A percentile compares a stretch with the other conserved stretches of the same genome.
Conservation (phyloP, 1,139 yeast genomes). For the Lodderomyces margitis region DNA sequence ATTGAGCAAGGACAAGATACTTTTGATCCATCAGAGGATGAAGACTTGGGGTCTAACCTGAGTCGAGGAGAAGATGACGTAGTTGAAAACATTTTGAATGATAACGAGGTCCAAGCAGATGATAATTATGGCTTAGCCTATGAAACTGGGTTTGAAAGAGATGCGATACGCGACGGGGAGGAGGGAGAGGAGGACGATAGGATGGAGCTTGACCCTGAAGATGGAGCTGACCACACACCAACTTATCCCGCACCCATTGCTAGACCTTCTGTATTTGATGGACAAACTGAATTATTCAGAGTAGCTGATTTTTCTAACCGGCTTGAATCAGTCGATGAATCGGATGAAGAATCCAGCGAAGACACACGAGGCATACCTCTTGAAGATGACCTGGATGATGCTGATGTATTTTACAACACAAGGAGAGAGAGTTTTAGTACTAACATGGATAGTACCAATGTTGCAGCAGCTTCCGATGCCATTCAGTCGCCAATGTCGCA, state of each 20-base stretch:
- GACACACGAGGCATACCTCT: slow-evolving; percentile 1
- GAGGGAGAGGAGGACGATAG: slow-evolving; percentile 6
- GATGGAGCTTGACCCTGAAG: too few species aligned
- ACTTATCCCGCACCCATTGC: too few species aligned
- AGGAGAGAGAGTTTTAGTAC: slow-evolving; percentile 23
- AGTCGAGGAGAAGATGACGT: background rate
- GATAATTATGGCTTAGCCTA: too few species aligned
- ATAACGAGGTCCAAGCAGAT: slow-evolving; percentile 11
- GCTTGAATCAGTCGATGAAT: slow-evolving; percentile 7
- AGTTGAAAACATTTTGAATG: slow-evolving; percentile 9
- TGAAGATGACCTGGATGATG: slow-evolving; percentile 19
- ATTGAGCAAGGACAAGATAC: background rate
- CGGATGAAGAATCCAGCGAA: slow-evolving; percentile 7
- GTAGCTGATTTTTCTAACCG: too few species aligned
- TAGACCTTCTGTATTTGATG: too few species aligned
- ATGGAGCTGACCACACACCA: too few species aligned
- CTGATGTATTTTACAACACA: slow-evolving; percentile 26
- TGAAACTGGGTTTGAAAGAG: background rate
- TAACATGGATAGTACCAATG: background rate
- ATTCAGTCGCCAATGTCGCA: background rate
- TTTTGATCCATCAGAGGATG: background rate
- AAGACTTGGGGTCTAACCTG: background rate
- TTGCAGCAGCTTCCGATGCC: background rate
- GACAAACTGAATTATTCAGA: too few species aligned
- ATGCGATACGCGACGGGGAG: background rate